phyloP scores from a whole-genome alignment of 257 asterid genomes.

The Nicotiana obtusifolia region DNA sequence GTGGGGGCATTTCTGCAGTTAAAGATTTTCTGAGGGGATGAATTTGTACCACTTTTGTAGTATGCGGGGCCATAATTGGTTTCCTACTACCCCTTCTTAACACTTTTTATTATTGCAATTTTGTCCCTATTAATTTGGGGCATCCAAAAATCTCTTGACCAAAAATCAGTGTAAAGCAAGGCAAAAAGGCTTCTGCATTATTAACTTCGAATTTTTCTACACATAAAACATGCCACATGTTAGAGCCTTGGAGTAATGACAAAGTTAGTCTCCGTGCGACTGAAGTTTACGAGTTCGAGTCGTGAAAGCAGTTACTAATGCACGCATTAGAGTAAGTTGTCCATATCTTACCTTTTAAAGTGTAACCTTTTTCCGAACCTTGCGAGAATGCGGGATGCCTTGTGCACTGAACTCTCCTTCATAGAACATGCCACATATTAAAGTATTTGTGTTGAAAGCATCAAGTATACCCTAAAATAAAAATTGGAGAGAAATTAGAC shows the following conservation, averaged over 20 bases:
- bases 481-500: too few species aligned
- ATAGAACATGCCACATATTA: slow-evolving; percentile 6
- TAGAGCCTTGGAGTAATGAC: too few species aligned
- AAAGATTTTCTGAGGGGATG: slow-evolving; percentile 30
- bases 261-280: too few species aligned
- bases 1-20: slow-evolving; percentile 32
- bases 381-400: fast-evolving
- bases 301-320: too few species aligned
- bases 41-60: slow-evolving; percentile 21
- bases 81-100: slow-evolving; percentile 23
- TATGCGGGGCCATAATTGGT: slow-evolving; percentile 26
- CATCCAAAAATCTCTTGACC: slow-evolving; percentile 4
- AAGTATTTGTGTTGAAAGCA: not conserved
- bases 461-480: too few species aligned
- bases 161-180: not conserved
- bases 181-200: not conserved
- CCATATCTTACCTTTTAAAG: too few species aligned
- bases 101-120: not conserved
- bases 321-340: too few species aligned
- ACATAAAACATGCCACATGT: slow-evolving; percentile 4
- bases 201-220: not conserved
- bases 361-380: fast-evolving
- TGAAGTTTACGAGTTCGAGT: too few species aligned
- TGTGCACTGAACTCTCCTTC: too few species aligned
- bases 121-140: slow-evolving; percentile 19